Evolutionary conservation across 2,329 filamentous ascomycete genomes (phyloP).

Genomic region (Aureobasidium sp.): DNA sequence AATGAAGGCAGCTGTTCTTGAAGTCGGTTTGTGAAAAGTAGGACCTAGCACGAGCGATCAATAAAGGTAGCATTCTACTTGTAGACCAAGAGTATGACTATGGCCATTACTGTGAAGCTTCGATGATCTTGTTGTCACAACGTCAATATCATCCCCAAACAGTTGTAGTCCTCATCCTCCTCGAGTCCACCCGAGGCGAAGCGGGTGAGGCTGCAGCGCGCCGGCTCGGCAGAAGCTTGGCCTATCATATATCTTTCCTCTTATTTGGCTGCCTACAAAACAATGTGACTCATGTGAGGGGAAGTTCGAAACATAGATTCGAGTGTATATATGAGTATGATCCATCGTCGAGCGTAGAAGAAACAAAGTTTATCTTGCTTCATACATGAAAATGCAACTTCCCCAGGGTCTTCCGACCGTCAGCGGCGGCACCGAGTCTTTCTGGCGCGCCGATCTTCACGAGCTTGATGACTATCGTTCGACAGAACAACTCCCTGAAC

Average conservation of each 20-base stretch:
- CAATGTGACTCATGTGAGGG: neutral
- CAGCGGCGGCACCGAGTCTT: slow-evolving; percentile 20
- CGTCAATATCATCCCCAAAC: slow-evolving; percentile 43
- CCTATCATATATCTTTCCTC: neutral
- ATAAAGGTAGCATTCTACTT: neutral
- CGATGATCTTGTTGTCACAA: slow-evolving; percentile 34
- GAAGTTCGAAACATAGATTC: too few relatives aligned
- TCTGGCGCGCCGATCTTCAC: slow-evolving; percentile 36
- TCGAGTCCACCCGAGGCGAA: too few relatives aligned
- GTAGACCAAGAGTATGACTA: neutral
- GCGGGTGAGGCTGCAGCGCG: neutral
- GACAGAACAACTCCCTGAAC: slow-evolving; percentile 50
- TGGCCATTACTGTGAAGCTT: neutral
- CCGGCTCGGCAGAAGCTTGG: neutral
- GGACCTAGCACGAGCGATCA: too few relatives aligned
- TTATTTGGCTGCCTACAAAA: neutral
- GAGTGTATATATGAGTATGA: too few relatives aligned
- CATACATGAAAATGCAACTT: neutral
- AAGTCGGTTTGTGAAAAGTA: neutral
- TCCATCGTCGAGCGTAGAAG: too few relatives aligned
- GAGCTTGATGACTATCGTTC: slow-evolving; percentile 50
- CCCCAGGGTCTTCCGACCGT: slow-evolving; percentile 4
- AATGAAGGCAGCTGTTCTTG: slow-evolving; percentile 10
- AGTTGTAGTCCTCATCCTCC: slow-evolving; percentile 45
- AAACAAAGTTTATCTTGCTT: too few relatives aligned